phyloP scores from a whole-genome alignment of 2,329 filamentous ascomycete species.

The Ceratocystis cubensis region DNA sequence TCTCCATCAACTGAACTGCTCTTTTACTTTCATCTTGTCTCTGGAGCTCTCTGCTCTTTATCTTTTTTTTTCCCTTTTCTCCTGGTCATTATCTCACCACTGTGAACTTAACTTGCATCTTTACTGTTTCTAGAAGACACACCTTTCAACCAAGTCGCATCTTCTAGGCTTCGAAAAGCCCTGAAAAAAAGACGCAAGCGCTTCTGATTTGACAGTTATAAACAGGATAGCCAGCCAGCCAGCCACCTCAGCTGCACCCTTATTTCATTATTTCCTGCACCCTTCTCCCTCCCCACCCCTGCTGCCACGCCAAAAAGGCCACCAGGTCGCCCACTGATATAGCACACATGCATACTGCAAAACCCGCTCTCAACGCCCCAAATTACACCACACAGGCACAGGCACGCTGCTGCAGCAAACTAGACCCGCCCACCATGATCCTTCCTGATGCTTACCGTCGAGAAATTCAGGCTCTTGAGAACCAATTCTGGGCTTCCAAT shows the following conservation, averaged over 20 bases:
- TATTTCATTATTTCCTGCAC: conserved; percentile 5
- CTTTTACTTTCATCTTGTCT: neutral
- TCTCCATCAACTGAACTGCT: neutral
- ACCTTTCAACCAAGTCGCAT: neutral
- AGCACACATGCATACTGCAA: conserved; percentile 9
- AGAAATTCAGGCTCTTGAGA: conserved; percentile 51
- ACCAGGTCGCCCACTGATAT: neutral
- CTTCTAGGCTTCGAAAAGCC: conserved; percentile 5
- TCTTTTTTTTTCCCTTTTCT: neutral
- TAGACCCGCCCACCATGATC: conserved; percentile 28
- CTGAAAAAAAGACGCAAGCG: conserved; percentile 8
- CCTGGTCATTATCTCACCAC: neutral
- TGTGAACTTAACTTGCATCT: conserved; percentile 3
- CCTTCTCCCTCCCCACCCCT: conserved; percentile 4
- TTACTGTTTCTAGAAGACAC: conserved; percentile 14
- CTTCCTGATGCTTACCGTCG: conserved; percentile 45
- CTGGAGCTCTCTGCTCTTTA: neutral
- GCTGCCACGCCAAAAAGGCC: neutral
- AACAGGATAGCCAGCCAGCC: neutral
- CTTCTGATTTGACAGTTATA: conserved; percentile 2
- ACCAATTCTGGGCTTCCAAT: conserved; percentile 45
- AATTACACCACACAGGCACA: conserved; percentile 12
- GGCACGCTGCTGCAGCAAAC: neutral
- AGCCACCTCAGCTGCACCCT: conserved; percentile 6
- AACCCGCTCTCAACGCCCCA: conserved; percentile 2